Evolutionary conservation across 441 rosid genomes (phyloP).

Genomic region (Brassica hybrid): DNA sequence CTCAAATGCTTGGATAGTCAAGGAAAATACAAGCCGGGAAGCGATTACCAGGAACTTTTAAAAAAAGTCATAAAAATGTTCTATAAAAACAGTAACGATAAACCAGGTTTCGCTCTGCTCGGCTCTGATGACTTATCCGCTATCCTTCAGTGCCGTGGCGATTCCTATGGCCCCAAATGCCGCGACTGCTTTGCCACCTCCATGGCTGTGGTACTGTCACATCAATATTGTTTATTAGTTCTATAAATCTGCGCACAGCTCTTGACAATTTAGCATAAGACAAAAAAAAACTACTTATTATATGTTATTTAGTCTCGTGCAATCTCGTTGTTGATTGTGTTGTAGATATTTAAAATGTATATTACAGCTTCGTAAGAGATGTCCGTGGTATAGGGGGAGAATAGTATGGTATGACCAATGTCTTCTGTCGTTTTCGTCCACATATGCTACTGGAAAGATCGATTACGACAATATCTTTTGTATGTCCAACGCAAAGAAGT

Average conservation of each 20-base stretch:
- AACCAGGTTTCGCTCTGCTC: neutral
- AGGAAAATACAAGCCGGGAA: conserved; percentile 50
- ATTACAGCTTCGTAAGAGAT: neutral
- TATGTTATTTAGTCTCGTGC: neutral
- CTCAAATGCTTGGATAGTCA: conserved; percentile 53
- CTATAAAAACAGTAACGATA: neutral
- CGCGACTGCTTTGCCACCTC: neutral
- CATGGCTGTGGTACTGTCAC: neutral
- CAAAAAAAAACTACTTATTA: neutral
- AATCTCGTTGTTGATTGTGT: neutral
- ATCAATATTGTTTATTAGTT: neutral
- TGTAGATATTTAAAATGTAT: neutral
- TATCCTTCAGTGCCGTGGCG: conserved; percentile 67
- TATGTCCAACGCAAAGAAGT: neutral
- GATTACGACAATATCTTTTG: neutral
- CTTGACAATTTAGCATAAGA: too few species aligned
- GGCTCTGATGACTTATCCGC: conserved; percentile 31
- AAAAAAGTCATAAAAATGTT: neutral
- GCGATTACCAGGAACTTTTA: conserved; percentile 43
- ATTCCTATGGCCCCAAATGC: conserved; percentile 50
- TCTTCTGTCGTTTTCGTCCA: neutral
- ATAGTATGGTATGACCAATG: neutral
- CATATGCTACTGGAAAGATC: neutral
- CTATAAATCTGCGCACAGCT: too few species aligned
- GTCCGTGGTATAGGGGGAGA: neutral